phyloP scores from a whole-genome alignment of 345 rosid genomes.

The Gynandropsis gynandra region DNA sequence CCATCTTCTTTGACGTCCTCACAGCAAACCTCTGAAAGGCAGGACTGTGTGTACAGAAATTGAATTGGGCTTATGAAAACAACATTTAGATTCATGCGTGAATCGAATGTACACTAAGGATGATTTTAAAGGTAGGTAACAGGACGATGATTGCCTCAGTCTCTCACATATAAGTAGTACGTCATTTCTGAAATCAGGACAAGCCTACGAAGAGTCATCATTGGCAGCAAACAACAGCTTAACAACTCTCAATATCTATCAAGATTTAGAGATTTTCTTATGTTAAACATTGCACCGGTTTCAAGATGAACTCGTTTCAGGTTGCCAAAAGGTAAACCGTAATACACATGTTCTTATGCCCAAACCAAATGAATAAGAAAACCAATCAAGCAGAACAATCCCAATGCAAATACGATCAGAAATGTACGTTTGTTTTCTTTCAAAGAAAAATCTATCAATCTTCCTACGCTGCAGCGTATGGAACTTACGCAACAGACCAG shows the following conservation, averaged over 20 bases:
- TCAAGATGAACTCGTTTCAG: too few relatives aligned
- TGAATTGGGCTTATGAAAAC: too few relatives aligned
- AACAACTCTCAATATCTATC: not conserved
- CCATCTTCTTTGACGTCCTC: slow-evolving; percentile 63
- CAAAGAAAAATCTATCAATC: slow-evolving; percentile 21
- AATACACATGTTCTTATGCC: not conserved
- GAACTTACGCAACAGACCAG: slow-evolving; percentile 31
- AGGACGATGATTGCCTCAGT: slow-evolving; percentile 21
- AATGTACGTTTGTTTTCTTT: too few relatives aligned
- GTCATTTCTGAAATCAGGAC: slow-evolving; percentile 29
- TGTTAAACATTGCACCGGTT: not conserved
- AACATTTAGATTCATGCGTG: too few relatives aligned
- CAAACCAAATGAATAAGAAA: not conserved
- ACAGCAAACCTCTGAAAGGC: slow-evolving; percentile 90
- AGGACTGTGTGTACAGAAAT: too few relatives aligned
- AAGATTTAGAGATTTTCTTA: not conserved
- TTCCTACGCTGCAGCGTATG: slow-evolving; percentile 33
- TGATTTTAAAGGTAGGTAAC: not conserved
- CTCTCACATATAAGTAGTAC: slow-evolving; percentile 13
- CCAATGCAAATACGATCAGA: too few relatives aligned
- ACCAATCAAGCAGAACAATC: not conserved
- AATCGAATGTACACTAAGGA: not conserved
- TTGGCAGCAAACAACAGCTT: slow-evolving; percentile 9
- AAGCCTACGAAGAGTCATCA: slow-evolving; percentile 45
- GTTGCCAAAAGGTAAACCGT: not conserved